phyloP scores from a whole-genome alignment of 2,329 filamentous ascomycete genomes.

The Pseudogymnoascus sp. region DNA sequence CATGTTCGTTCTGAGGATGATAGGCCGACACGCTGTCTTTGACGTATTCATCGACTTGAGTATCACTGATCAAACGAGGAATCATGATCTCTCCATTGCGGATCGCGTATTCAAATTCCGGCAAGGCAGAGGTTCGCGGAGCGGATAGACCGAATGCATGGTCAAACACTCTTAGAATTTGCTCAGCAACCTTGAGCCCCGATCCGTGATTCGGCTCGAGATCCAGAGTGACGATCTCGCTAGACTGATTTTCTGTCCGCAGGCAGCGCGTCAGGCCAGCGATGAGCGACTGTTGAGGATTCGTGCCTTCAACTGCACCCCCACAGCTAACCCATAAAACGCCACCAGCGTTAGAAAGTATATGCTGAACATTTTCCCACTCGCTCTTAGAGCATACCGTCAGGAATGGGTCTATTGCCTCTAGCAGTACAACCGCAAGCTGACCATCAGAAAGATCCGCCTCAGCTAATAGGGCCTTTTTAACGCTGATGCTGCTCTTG shows the following conservation, averaged over 20 bases:
- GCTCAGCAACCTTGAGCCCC: constrained; percentile 26
- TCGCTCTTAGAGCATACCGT: not conserved
- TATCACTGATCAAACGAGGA: constrained; percentile 15
- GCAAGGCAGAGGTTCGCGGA: constrained; percentile 17
- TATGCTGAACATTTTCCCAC: not conserved
- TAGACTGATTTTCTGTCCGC: not conserved
- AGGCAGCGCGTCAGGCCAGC: constrained; percentile 15
- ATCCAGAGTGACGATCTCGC: constrained; percentile 23
- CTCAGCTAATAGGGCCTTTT: no score
- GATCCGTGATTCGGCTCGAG: constrained; percentile 23
- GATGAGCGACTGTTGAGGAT: not conserved
- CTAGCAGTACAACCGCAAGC: not conserved
- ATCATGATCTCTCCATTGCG: constrained; percentile 24
- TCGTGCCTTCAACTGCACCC: not conserved
- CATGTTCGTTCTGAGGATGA: not conserved
- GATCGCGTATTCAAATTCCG: constrained; percentile 23
- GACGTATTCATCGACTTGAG: no score
- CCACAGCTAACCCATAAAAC: not conserved
- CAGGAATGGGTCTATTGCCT: not conserved
- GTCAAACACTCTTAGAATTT: not conserved
- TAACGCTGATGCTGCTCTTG: no score
- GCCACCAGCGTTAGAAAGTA: not conserved
- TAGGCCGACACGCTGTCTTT: not conserved
- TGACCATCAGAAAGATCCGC: not conserved
- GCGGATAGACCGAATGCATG: not conserved